Conservation (phyloP, 257 asterid species). For the Ophiorrhiza pumila region DNA sequence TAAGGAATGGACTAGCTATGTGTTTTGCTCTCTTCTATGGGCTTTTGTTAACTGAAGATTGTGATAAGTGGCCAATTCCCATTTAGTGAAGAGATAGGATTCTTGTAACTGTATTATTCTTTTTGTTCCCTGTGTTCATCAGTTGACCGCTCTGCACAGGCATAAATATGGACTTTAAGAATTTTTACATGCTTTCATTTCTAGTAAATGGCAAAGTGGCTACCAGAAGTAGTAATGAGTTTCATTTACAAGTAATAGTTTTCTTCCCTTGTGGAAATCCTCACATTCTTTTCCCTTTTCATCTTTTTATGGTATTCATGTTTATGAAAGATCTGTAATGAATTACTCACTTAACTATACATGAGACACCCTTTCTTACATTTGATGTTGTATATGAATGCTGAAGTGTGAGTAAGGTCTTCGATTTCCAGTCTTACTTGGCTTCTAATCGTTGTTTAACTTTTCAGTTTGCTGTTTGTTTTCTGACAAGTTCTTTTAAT, state of each 20-base stretch:
- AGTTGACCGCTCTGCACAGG: neutral
- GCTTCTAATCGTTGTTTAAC: neutral
- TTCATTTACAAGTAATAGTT: neutral
- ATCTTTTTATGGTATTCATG: neutral
- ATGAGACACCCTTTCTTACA: neutral
- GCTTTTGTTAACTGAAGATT: neutral
- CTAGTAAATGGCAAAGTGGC: neutral
- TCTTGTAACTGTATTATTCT: neutral
- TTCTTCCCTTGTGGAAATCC: neutral
- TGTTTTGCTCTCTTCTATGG: neutral
- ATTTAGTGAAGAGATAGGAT: neutral
- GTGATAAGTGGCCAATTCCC: neutral
- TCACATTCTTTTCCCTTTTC: neutral
- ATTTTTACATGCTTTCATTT: neutral
- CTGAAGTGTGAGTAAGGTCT: neutral
- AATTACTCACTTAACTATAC: neutral
- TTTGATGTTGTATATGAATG: neutral
- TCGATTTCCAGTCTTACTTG: neutral
- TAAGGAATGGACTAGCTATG: neutral
- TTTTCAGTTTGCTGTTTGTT: neutral
- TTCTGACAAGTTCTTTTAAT: slow-evolving; percentile 14
- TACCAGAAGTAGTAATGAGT: neutral
- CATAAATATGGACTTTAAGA: no score
- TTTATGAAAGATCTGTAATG: neutral
- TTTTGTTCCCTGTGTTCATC: neutral